phyloP scores from a whole-genome alignment of 176 grass and related monocot genomes.

The Bromus sterilis region DNA sequence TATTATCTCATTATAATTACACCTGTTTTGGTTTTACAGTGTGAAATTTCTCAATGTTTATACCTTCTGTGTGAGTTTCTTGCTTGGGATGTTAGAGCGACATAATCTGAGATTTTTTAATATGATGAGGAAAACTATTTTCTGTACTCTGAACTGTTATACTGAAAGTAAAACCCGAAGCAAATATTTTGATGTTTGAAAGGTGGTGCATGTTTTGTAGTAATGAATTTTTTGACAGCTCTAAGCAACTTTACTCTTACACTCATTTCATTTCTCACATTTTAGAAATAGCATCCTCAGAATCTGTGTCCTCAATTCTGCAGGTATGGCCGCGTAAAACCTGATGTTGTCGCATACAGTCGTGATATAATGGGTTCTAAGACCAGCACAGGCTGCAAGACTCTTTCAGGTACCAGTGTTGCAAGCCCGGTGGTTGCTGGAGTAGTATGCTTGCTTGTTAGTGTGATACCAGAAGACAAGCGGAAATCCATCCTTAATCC shows the following conservation, averaged over 20 bases:
- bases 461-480: slow-evolving; percentile 64
- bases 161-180: background rate
- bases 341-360: slow-evolving; percentile 93
- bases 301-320: slow-evolving; percentile 21
- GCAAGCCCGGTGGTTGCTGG: slow-evolving; percentile 96
- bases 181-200: background rate
- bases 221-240: background rate
- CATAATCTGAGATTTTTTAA: background rate
- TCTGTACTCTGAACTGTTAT: background rate
- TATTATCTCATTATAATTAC: background rate
- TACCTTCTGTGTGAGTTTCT: background rate
- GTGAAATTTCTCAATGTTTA: background rate
- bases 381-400: slow-evolving; percentile 98
- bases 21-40: background rate
- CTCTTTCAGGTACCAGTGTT: slow-evolving; percentile 94
- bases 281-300: slow-evolving; percentile 20
- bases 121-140: background rate
- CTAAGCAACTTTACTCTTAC: background rate
- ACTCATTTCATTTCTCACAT: background rate
- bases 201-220: background rate
- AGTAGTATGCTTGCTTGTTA: slow-evolving; percentile 87
- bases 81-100: background rate
- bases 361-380: slow-evolving; percentile 97
- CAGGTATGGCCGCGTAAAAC: slow-evolving; percentile 97
- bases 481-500: slow-evolving; percentile 77